Evolutionary conservation across 352 stramenopile species (phyloP), one percentile per base, ranked within the genome.

Genomic region (Globisporangium carolinianum): DNA sequence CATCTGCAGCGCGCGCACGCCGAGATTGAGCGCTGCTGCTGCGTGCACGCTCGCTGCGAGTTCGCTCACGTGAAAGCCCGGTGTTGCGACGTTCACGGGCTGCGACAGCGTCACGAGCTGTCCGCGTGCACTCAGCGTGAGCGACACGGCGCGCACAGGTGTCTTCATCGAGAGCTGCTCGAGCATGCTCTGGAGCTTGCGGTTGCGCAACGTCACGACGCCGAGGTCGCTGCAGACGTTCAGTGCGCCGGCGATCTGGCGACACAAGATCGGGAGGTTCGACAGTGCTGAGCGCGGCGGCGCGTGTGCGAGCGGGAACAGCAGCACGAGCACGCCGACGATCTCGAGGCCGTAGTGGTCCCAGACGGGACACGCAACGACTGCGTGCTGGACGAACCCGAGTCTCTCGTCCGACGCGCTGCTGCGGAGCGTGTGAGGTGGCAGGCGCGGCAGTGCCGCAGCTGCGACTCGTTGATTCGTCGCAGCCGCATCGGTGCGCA

Each of bases 301-400:
- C 6, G 61, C 57, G 35, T 56, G 60, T 5, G 57, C 64, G 36
- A 64, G 66, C 3, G 51, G 55, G 59, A 88, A 88, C 32, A 89
- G 56, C 8, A 91, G 55, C 42, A 91, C 75, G 14, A 91, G 56
- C 1, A 89, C 57, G 9, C 81, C 81, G n/a, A 87, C 69, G 47
- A 91, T 66, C 46, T 89, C 81, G 14, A 84, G 68, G 0, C 69
- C 69, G 58, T 72, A 73, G 24, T 69, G 75, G 53, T 86, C 76
- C 77, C 79, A 91, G 24, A 91, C 79, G 0, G 81, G 81, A 47
- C 78, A 89, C 9, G 81, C 79, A 0, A 87, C 75, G 8, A 89
- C 75, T 1, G 81, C 61, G 51, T 87, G 72, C n/a, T 75, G 69
- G 51, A 65, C 74, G 62, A 91, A 89, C 0, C 74, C 72, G 24